These are phyloP conservation scores for Cydonia oblonga DNA, from an alignment of 331 rosid genomes.

Conservation along the genomic window DNA sequence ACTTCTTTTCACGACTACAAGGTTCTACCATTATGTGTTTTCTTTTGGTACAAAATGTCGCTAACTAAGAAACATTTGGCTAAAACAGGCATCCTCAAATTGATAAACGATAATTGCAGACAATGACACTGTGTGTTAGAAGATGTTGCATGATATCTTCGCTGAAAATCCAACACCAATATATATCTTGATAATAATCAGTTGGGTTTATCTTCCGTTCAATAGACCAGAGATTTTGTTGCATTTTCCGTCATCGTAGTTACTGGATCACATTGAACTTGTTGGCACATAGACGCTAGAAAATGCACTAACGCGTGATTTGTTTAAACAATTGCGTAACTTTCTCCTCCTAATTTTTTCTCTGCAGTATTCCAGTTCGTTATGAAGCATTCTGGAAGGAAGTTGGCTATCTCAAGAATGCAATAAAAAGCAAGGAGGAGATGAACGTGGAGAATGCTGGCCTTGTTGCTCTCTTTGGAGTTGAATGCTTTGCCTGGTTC, in stretches of 20 bases:
- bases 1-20: neutral
- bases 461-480: constrained; percentile 64
- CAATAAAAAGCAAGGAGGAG: constrained; percentile 46
- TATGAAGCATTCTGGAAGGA: constrained; percentile 63
- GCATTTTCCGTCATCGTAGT: neutral
- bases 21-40: neutral
- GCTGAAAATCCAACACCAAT: neutral
- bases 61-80: neutral
- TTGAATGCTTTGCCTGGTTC: constrained; percentile 76
- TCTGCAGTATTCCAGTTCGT: constrained; percentile 66
- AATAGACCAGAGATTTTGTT: neutral
- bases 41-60: neutral
- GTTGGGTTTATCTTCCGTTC: neutral
- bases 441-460: constrained; percentile 72
- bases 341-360: neutral
- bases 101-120: neutral
- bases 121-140: neutral
- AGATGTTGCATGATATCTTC: neutral
- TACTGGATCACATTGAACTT: neutral
- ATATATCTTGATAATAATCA: neutral
- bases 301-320: no score
- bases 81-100: neutral
- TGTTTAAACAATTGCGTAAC: neutral
- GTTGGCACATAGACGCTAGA: no score
- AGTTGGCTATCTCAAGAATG: constrained; percentile 42